Evolutionary conservation across 202 grass and related monocot genomes (phyloP), one percentile per base, ranked within the genome.

Genomic region (Panicum virgatum): DNA sequence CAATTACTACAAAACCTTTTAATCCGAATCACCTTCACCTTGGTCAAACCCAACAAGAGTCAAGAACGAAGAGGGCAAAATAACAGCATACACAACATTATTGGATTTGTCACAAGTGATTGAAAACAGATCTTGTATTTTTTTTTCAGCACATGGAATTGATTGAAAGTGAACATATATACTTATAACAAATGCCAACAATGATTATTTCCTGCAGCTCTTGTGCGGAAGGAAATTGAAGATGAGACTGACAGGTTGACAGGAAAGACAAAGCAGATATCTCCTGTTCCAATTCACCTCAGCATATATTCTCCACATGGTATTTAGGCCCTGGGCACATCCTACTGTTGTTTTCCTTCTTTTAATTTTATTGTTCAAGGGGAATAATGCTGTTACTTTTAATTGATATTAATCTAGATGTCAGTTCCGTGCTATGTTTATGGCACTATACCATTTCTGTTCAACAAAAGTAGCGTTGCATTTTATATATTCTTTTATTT

Each of bases 241-340:
- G 92, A 95, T 19, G 92, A 98, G 88, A 98, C 96, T 23, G 92
- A 98, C 81, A 90, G 96, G 84, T 45, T 95, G 57, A 95, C 96
- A 11, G 90, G 96, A 81, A 98, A 82, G 81, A 83, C 90, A 46
- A 98, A 98, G 68, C 96, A 98, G 79, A 95, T 98, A 76, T 98
- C 92, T 84, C 56, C 86, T 5, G 85, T 95, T 93, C 96, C 96
- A 37, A 95, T 98, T 90, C 96, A 98, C 86, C 92, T 98, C 69
- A 95, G 92, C 85, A 98, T 98, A 82, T 95, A 90, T 74, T 98
- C 92, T 80, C 90, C 96, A 73, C 62, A 93, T 62, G 89, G 96
- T 91, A 92, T 52, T 62, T 23, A 71, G 20, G 60, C 50, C 54
- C 6, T 75, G 25, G 42, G 13, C 77, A 47, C 45, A 83, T 66